phyloP scores from a whole-genome alignment of 345 rosid species.

The Conringia planisiliqua region DNA sequence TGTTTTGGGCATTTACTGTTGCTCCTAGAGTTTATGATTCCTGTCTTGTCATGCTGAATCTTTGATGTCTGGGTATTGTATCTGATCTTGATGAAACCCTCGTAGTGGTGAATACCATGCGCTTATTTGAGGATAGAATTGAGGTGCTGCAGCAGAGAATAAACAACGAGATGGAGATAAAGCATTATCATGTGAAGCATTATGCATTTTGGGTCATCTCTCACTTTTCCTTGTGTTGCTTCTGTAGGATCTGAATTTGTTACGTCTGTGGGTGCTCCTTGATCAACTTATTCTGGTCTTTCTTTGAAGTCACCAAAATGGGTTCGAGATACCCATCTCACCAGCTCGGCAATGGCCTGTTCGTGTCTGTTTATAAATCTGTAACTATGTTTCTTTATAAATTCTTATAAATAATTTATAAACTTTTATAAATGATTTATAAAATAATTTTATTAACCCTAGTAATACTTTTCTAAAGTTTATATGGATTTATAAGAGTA shows the following conservation, averaged over 20 bases:
- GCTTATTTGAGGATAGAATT: slow-evolving; percentile 89
- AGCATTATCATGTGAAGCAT: slow-evolving; percentile 35
- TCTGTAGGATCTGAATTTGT: slow-evolving; percentile 16
- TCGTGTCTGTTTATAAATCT: too few species aligned
- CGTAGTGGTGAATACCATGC: slow-evolving; percentile 93
- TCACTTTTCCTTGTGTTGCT: not conserved
- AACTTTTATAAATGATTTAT: too few species aligned
- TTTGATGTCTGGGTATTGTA: slow-evolving; percentile 94
- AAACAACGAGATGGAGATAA: slow-evolving; percentile 67
- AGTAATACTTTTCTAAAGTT: too few species aligned
- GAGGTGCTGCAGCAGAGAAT: slow-evolving; percentile 76
- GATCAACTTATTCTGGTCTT: slow-evolving; percentile 16
- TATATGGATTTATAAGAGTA: too few species aligned
- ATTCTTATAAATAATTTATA: too few species aligned
- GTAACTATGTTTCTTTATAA: too few species aligned
- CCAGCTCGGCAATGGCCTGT: slow-evolving; percentile 93
- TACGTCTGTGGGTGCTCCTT: not conserved
- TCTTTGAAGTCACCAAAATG: slow-evolving; percentile 47
- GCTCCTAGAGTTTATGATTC: slow-evolving; percentile 69
- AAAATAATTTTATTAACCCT: too few species aligned
- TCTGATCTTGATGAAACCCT: slow-evolving; percentile 99
- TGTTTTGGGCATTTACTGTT: slow-evolving; percentile 90
- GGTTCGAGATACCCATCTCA: slow-evolving; percentile 98
- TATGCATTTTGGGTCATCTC: slow-evolving; percentile 4
- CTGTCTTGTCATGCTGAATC: slow-evolving; percentile 84